Evolutionary conservation across 176 grass and related monocot genomes (phyloP).

Genomic region (Aegilops bicornis): DNA sequence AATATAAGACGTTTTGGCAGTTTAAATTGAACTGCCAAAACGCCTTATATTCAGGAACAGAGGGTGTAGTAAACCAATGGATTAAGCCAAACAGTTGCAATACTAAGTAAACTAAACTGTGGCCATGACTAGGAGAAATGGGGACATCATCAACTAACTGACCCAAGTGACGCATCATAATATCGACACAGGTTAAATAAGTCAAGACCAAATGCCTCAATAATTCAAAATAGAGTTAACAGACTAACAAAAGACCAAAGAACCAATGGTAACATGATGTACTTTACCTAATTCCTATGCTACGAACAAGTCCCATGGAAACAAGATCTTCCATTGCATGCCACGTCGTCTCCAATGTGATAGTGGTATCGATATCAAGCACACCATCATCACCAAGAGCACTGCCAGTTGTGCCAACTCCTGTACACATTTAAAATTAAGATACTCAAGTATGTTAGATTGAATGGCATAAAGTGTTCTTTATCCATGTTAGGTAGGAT

Average conservation of each 20-base stretch:
- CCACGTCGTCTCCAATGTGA: constrained; percentile 97
- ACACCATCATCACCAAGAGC: constrained; percentile 82
- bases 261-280: not conserved
- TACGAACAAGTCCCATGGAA: constrained; percentile 65
- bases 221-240: not conserved
- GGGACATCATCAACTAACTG: not conserved
- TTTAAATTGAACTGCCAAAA: too few relatives aligned
- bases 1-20: not conserved
- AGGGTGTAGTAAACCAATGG: not conserved
- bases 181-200: not conserved
- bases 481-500: not conserved
- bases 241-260: not conserved
- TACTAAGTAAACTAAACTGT: not conserved
- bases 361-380: constrained; percentile 87
- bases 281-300: constrained; percentile 86
- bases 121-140: not conserved
- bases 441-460: not conserved
- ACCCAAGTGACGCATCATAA: not conserved
- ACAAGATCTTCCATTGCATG: constrained; percentile 97
- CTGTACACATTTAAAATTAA: constrained; percentile 31
- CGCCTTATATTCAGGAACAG: too few relatives aligned
- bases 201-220: not conserved
- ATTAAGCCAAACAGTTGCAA: not conserved
- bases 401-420: constrained; percentile 75
- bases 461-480: not conserved